These are phyloP conservation scores for Phanerochaete carnosa DNA, from an alignment of 768 basidiomycete genomes.

Conservation along the genomic window DNA sequence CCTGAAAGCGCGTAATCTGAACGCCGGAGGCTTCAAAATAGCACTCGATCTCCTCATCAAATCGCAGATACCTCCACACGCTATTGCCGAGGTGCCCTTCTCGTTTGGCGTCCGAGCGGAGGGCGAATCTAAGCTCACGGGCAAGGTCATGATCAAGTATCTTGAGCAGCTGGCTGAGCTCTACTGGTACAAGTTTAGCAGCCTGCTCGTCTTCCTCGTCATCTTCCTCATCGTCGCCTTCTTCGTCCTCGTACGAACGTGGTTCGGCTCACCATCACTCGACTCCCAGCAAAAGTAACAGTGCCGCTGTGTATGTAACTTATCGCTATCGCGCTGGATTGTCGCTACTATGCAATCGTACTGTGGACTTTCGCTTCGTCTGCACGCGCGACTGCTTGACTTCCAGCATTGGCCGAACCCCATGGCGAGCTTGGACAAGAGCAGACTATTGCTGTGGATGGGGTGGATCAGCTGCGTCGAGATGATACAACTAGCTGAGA, in stretches of 20 bases:
- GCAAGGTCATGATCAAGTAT: slow-evolving; percentile 28
- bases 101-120: slow-evolving; percentile 27
- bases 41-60: slow-evolving; percentile 30
- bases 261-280: slow-evolving; percentile 4
- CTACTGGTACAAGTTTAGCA: slow-evolving; percentile 26
- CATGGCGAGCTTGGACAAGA: no score
- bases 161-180: slow-evolving; percentile 27
- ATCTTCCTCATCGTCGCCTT: slow-evolving; percentile 13
- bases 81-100: slow-evolving; percentile 29
- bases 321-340: not conserved
- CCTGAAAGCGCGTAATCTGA: slow-evolving; percentile 25
- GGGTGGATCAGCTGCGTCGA: no score
- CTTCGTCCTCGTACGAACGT: slow-evolving; percentile 2
- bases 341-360: no score
- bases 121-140: slow-evolving; percentile 28
- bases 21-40: slow-evolving; percentile 28
- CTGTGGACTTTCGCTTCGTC: no score
- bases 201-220: slow-evolving; percentile 16
- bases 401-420: no score
- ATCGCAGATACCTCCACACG: slow-evolving; percentile 19
- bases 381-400: no score
- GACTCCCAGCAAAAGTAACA: slow-evolving; percentile 5
- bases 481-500: no score
- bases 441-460: no score
- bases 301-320: not conserved